Evolutionary conservation across 2,329 filamentous ascomycete genomes (phyloP).

Genomic region (Talaromyces marneffei): DNA sequence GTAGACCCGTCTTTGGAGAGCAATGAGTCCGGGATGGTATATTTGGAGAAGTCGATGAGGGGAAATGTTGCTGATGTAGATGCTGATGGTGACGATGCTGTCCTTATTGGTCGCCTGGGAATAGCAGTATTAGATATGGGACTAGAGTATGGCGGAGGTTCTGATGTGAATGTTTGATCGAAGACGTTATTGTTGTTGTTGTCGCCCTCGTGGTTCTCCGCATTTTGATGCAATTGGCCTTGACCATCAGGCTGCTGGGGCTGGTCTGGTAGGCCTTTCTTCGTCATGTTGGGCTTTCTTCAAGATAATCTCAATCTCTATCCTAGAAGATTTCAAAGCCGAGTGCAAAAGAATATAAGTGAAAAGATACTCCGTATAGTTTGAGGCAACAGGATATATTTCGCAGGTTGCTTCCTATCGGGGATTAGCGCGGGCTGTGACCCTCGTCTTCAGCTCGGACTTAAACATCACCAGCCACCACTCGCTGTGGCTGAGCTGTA

Average conservation of each 20-base stretch:
- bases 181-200: conserved; percentile 6
- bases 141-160: conserved; percentile 17
- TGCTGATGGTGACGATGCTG: background rate
- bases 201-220: background rate
- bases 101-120: background rate
- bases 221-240: background rate
- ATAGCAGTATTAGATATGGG: background rate
- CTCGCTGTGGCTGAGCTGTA: background rate
- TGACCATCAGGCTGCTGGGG: background rate
- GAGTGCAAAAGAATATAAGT: background rate
- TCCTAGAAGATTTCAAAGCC: too few species aligned
- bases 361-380: background rate
- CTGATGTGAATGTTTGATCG: conserved; percentile 11
- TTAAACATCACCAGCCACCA: background rate
- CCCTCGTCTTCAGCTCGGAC: background rate
- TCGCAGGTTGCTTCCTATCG: conserved; percentile 9
- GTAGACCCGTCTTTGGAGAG: conserved; percentile 23
- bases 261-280: background rate
- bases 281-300: background rate
- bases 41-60: conserved; percentile 22
- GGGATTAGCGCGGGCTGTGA: background rate
- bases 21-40: conserved; percentile 20
- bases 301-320: too few species aligned
- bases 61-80: conserved; percentile 16
- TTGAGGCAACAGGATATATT: conserved; percentile 1